Evolutionary conservation across 1,284 basidiomycete species (phyloP), one percentile per base, ranked within the genome.

Genomic region (Ganoderma boninense): DNA sequence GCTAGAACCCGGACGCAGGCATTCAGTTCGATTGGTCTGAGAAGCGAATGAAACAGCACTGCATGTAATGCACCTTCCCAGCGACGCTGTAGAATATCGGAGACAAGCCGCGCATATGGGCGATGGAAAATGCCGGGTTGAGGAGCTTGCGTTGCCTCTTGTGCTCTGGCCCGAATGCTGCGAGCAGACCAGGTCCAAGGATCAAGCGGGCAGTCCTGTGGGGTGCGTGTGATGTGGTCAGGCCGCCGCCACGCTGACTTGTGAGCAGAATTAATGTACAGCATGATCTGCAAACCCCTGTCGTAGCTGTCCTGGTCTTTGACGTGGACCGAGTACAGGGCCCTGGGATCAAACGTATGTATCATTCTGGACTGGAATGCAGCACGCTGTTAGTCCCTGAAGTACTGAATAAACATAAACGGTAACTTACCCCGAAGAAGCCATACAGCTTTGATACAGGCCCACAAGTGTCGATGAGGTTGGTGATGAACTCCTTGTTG

Each of bases 1-100:
- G 69, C 76, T 78, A 18, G 0, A 20, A 20, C 23, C 1, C 26
- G 43, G 29, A 4, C 18, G 18, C 44, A 59, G 4, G 32, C 16
- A 59, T 35, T n/a, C 38, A 4, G 38, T 46, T 6, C 46, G 23
- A 14, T 32, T 6, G n/a, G 18, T 32, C 13, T 13, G 8, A 0
- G 2, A 16, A 13, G 16, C 8, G 2, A 20, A 38, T 3, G 52
- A 32, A n/a, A 5, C 26, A 8, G 3, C 16, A 26, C 18, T 11
- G 32, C 8, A 23, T 2, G 32, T 10, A 23, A 7, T 54, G 2
- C 52, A 65, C 68, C 60, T 62, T 69, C 26, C 63, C 35, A 29
- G 44, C 52, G 35, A 64, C 23, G n/a, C n/a, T 18, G 63, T 56
- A 56, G 52, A 64, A 64, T 3, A 64, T 20, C 49, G 63, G 63